Evolutionary conservation across 2,329 filamentous ascomycete genomes (phyloP).

Genomic region (Pseudogymnoascus sp.): DNA sequence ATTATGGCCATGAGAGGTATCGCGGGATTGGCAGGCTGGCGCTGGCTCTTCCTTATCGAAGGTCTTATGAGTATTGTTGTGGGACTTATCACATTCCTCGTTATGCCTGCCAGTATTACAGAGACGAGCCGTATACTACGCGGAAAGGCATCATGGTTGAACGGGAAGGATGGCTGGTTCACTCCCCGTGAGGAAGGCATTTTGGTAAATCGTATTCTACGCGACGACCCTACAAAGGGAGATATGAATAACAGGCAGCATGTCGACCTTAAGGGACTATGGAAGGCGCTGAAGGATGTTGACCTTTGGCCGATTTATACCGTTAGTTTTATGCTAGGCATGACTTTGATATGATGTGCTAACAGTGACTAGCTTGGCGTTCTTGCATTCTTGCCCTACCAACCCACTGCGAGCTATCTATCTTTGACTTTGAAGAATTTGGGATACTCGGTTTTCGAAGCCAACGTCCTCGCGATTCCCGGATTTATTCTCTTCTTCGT

Average conservation of each 20-base stretch:
- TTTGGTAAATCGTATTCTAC: slow-evolving; percentile 50
- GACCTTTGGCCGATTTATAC: slow-evolving; percentile 41
- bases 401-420: slow-evolving; percentile 5
- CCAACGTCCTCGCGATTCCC: slow-evolving; percentile 36
- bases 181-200: slow-evolving; percentile 54
- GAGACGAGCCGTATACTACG: slow-evolving; percentile 35
- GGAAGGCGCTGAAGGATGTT: slow-evolving; percentile 39
- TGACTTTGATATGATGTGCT: background rate
- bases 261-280: slow-evolving; percentile 34
- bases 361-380: slow-evolving; percentile 20
- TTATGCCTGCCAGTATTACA: slow-evolving; percentile 50
- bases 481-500: slow-evolving; percentile 34
- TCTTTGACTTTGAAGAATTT: slow-evolving; percentile 5
- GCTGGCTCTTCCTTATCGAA: slow-evolving; percentile 40
- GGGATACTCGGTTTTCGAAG: slow-evolving; percentile 29
- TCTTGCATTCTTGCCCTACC: background rate
- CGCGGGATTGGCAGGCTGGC: slow-evolving; percentile 45
- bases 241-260: slow-evolving; percentile 41
- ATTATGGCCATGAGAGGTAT: slow-evolving; percentile 43
- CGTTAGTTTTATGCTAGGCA: slow-evolving; percentile 12
- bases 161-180: slow-evolving; percentile 53
- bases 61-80: slow-evolving; percentile 40
- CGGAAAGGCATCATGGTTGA: slow-evolving; percentile 38
- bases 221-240: slow-evolving; percentile 41
- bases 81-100: slow-evolving; percentile 42